Conservation (phyloP, 106 monocot genomes). For the Alisma plantagoaquatica region DNA sequence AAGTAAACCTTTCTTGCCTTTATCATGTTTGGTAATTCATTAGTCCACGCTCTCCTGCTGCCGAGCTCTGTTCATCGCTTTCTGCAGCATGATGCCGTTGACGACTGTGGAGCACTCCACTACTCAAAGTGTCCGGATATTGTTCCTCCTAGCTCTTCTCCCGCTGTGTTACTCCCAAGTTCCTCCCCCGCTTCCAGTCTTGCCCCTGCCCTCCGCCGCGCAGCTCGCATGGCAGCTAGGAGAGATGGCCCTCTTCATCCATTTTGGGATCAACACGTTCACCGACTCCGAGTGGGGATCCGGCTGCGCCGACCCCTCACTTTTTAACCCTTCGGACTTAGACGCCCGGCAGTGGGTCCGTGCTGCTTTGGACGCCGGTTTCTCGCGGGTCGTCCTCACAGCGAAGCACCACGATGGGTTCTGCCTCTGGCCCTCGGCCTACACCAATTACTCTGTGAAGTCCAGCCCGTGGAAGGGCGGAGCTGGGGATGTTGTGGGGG, state of each 20-base stretch:
- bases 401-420: constrained; percentile 98
- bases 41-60: too few species aligned
- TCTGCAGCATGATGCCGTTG: too few species aligned
- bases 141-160: background rate
- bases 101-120: too few species aligned
- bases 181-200: constrained; percentile 73
- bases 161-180: constrained; percentile 1
- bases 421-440: constrained; percentile 91
- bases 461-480: constrained; percentile 52
- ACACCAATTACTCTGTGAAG: constrained; percentile 78
- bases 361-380: constrained; percentile 41
- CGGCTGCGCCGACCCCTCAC: constrained; percentile 42
- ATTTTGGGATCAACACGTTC: constrained; percentile 98
- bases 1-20: too few species aligned
- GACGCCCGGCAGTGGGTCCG: constrained; percentile 76
- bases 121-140: too few species aligned
- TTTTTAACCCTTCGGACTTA: constrained; percentile 52
- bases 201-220: constrained; percentile 51
- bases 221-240: constrained; percentile 77
- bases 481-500: constrained; percentile 70
- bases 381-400: constrained; percentile 63
- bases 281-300: constrained; percentile 94
- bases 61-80: too few species aligned
- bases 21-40: too few species aligned
- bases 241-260: constrained; percentile 92